Evolutionary conservation across 345 rosid species (phyloP).

Genomic region (Orychophragmus violaceus): DNA sequence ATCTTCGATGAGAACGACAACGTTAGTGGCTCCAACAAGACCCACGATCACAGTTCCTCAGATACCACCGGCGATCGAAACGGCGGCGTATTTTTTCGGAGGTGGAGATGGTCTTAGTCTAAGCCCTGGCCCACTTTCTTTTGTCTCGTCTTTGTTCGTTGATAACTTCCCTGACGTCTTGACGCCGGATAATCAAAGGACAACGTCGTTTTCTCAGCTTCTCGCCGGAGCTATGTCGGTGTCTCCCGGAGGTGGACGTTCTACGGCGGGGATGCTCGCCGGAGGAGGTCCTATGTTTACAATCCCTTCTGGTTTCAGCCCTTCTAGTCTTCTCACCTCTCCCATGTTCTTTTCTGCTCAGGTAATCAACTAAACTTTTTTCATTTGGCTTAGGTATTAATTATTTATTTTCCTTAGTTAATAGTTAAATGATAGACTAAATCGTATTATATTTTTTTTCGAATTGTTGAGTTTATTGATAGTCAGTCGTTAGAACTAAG

Average conservation of each 20-base stretch:
- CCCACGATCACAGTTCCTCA: constrained; percentile 77
- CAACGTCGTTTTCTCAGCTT: constrained; percentile 77
- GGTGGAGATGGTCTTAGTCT: constrained; percentile 48
- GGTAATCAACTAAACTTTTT: constrained; percentile 29
- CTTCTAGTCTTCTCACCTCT: constrained; percentile 77
- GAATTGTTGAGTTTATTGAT: background rate
- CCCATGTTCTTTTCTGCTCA: constrained; percentile 76
- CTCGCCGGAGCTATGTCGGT: constrained; percentile 84
- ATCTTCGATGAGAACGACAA: constrained; percentile 23
- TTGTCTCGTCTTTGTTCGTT: constrained; percentile 75
- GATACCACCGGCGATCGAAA: constrained; percentile 45
- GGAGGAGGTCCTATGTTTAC: constrained; percentile 51
- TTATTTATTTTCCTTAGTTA: background rate
- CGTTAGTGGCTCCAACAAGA: constrained; percentile 35
- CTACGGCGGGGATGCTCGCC: constrained; percentile 28
- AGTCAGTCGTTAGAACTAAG: background rate
- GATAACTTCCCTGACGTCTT: constrained; percentile 45
- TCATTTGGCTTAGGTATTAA: background rate
- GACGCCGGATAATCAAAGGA: constrained; percentile 31
- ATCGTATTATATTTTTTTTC: background rate
- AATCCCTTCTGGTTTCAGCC: constrained; percentile 86
- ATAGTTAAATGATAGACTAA: background rate
- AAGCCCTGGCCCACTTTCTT: constrained; percentile 92
- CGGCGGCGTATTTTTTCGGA: constrained; percentile 41
- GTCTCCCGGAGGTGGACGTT: constrained; percentile 48